phyloP scores from a whole-genome alignment of 352 stramenopile genomes.

The Phytophthora tentaculata region DNA sequence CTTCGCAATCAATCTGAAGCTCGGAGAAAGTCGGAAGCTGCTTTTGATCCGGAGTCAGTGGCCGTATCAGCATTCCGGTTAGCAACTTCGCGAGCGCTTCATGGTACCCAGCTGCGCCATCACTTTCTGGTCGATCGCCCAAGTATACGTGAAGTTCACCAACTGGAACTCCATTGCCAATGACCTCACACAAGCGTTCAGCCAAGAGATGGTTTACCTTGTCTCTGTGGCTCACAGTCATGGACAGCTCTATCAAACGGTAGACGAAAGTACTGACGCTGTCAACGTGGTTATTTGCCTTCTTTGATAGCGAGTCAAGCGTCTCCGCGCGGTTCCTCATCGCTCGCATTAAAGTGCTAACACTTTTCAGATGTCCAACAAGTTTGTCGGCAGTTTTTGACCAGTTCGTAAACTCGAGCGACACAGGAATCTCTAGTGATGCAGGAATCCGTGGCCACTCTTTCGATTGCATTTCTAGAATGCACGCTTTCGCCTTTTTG shows the following conservation, averaged over 20 bases:
- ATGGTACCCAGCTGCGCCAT: background rate
- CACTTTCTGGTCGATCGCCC: background rate
- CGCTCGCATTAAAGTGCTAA: constrained; percentile 6
- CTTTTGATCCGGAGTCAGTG: background rate
- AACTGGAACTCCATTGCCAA: constrained; percentile 10
- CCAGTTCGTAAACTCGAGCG: constrained; percentile 12
- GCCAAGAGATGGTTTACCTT: constrained; percentile 1
- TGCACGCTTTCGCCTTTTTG: constrained; percentile 7
- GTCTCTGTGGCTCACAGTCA: constrained; percentile 1
- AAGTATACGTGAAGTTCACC: constrained; percentile 12
- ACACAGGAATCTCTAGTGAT: constrained; percentile 19
- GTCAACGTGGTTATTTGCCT: background rate
- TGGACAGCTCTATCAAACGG: constrained; percentile 8
- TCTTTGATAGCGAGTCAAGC: background rate
- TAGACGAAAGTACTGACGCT: constrained; percentile 3
- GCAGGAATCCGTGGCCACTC: background rate
- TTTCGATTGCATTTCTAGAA: constrained; percentile 15
- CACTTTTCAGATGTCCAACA: constrained; percentile 5
- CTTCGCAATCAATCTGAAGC: constrained; percentile 11
- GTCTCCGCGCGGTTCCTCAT: constrained; percentile 1
- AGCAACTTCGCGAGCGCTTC: constrained; percentile 14
- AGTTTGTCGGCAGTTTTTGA: constrained; percentile 12
- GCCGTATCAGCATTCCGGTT: constrained; percentile 17
- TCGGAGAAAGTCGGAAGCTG: constrained; percentile 3
- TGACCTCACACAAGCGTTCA: constrained; percentile 9